phyloP scores from a whole-genome alignment of 805 yeast species.

The Starmera dryadoides region DNA sequence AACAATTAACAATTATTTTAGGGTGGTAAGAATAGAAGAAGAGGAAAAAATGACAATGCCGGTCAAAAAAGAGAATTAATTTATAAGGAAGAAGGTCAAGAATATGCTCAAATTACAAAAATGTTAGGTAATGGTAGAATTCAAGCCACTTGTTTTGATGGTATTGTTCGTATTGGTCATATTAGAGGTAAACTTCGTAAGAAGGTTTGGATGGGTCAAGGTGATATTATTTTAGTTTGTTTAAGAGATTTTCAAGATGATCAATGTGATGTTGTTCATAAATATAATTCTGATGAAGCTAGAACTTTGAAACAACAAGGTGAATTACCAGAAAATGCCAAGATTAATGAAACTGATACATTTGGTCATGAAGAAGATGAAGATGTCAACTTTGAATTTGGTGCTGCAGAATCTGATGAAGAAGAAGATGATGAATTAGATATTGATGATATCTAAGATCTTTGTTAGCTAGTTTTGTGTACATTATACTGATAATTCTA shows the following conservation, averaged over 20 bases:
- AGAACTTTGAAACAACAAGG: slow-evolving; percentile 93
- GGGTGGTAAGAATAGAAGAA: slow-evolving; percentile 89
- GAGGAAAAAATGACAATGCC: slow-evolving; percentile 94
- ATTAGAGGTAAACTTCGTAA: slow-evolving; percentile 98
- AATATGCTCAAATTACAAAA: slow-evolving; percentile 95
- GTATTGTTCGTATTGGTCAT: slow-evolving; percentile 89
- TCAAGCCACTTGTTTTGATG: slow-evolving; percentile 93
- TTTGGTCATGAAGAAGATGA: slow-evolving; percentile 96
- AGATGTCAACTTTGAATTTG: slow-evolving; percentile 97
- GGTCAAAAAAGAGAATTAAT: slow-evolving; percentile 91
- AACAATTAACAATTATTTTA: slow-evolving; percentile 13
- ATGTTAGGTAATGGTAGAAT: slow-evolving; percentile 98
- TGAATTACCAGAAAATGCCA: slow-evolving; percentile 94
- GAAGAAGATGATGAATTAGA: slow-evolving; percentile 68
- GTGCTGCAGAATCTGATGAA: slow-evolving; percentile 79
- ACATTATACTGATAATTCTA: background rate
- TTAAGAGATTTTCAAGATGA: slow-evolving; percentile 98
- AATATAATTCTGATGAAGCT: slow-evolving; percentile 96
- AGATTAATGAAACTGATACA: slow-evolving; percentile 95
- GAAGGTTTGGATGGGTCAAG: slow-evolving; percentile 99
- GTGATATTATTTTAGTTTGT: slow-evolving; percentile 93
- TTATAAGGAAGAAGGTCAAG: slow-evolving; percentile 94
- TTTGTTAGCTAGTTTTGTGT: background rate
- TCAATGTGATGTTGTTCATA: slow-evolving; percentile 96
- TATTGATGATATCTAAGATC: slow-evolving; percentile 87